A percentile compares a stretch with the other conserved stretches of the same genome.
phyloP scores from a whole-genome alignment of 1,284 basidiomycete species.

The Cerrena zonata region DNA sequence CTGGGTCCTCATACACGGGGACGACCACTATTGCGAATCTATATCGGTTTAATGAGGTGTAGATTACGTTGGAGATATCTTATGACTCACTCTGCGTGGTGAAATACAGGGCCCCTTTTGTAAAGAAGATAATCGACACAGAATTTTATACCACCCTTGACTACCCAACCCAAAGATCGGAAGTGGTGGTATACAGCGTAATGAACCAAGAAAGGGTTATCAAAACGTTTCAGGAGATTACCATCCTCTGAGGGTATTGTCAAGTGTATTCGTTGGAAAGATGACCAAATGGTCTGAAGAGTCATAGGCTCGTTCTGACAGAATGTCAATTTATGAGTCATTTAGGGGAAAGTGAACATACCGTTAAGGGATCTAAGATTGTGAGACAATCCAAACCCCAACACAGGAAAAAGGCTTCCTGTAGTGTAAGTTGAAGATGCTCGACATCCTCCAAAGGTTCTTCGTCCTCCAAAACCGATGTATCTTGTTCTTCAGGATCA shows the following conservation, averaged over 20 bases:
- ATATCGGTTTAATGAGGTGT: conserved; percentile 1
- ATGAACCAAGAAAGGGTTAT: conserved; percentile 89
- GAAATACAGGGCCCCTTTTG: conserved; percentile 90
- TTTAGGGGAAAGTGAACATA: conserved; percentile 29
- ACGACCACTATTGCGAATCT: conserved; percentile 88
- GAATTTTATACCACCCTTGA: conserved; percentile 95
- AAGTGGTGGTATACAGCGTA: conserved; percentile 95
- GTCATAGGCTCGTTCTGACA: conserved; percentile 46
- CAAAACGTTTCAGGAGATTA: conserved; percentile 44
- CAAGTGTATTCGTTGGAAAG: conserved; percentile 46
- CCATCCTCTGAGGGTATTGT: conserved; percentile 17
- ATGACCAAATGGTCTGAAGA: conserved; percentile 52
- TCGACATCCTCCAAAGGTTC: conserved; percentile 70
- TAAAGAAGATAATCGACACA: conserved; percentile 94
- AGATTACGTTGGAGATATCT: not conserved
- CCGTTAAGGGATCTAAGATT: conserved; percentile 61
- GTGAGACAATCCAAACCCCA: conserved; percentile 82
- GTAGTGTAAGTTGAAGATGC: conserved; percentile 86
- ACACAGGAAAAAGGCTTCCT: conserved; percentile 88
- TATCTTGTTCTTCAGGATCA: conserved; percentile 9
- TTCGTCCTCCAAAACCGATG: conserved; percentile 33
- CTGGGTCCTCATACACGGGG: conserved; percentile 81
- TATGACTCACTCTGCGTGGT: conserved; percentile 82
- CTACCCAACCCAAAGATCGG: conserved; percentile 95
- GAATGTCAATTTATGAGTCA: conserved; percentile 3